Conservation (phyloP, 306 rosid species). For the Quercus mongolica region DNA sequence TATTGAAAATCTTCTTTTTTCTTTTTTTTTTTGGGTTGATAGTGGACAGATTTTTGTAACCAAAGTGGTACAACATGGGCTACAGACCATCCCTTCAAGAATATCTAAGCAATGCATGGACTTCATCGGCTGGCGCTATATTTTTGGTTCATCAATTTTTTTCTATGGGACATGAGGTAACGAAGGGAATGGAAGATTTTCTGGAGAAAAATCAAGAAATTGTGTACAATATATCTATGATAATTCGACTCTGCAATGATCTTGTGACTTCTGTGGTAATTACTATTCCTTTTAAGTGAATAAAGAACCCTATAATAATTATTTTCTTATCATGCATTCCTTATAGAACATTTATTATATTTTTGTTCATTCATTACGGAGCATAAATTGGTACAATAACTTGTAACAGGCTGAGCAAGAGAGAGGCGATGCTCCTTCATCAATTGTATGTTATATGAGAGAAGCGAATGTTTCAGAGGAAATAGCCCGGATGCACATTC, state of each 20-base stretch:
- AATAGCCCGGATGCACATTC: conserved; percentile 32
- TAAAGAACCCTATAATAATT: too few species aligned
- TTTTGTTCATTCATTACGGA: background rate
- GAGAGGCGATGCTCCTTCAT: conserved; percentile 60
- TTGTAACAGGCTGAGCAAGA: conserved; percentile 48
- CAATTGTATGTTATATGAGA: conserved; percentile 48
- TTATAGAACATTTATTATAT: background rate
- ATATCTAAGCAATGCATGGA: conserved; percentile 51
- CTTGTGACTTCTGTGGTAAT: conserved; percentile 30
- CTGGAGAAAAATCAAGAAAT: too few species aligned
- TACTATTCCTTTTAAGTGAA: background rate
- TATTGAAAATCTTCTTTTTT: too few species aligned
- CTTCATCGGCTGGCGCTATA: conserved; percentile 41
- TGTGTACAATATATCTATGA: too few species aligned
- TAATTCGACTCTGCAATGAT: conserved; percentile 46
- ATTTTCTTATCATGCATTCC: too few species aligned
- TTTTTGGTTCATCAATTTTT: conserved; percentile 40
- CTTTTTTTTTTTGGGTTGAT: too few species aligned
- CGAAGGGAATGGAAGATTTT: conserved; percentile 16
- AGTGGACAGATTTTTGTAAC: background rate
- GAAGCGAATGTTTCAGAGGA: conserved; percentile 43
- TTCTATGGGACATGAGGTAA: conserved; percentile 17
- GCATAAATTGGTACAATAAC: background rate
- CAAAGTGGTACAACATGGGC: conserved; percentile 5
- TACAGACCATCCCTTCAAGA: conserved; percentile 47